phyloP scores from a whole-genome alignment of 805 yeast genomes.

The Kodamaea restingae region DNA sequence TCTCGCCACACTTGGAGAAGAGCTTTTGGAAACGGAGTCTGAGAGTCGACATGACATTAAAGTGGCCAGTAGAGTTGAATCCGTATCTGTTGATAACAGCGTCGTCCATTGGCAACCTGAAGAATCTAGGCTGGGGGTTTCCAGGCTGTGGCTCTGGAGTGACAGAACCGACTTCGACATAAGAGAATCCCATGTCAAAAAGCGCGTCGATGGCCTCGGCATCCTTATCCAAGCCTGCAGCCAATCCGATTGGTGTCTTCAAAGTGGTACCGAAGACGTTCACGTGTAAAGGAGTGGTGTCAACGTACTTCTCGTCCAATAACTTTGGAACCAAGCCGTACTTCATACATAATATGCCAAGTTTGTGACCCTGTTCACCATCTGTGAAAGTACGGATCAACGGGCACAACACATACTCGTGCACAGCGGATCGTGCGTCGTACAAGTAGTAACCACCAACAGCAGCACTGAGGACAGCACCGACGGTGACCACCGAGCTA shows the following conservation, averaged over 20 bases:
- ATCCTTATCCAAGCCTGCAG: slow-evolving; percentile 94
- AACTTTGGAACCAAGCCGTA: slow-evolving; percentile 64
- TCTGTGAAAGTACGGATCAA: slow-evolving; percentile 61
- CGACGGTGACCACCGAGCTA: slow-evolving; percentile 14
- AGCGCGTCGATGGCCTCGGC: slow-evolving; percentile 87
- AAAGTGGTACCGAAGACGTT: slow-evolving; percentile 63
- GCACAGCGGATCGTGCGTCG: slow-evolving; percentile 79
- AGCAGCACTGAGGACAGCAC: slow-evolving; percentile 23
- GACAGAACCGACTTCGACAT: slow-evolving; percentile 89
- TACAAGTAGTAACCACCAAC: slow-evolving; percentile 51
- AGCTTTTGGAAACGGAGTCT: slow-evolving; percentile 55
- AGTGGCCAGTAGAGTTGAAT: slow-evolving; percentile 88
- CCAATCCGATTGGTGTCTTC: slow-evolving; percentile 81
- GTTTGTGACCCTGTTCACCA: slow-evolving; percentile 82
- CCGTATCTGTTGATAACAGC: slow-evolving; percentile 96
- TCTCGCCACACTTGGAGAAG: slow-evolving; percentile 19
- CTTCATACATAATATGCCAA: slow-evolving; percentile 69
- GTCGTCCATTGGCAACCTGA: slow-evolving; percentile 76
- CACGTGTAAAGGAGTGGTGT: slow-evolving; percentile 47
- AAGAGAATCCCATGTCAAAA: slow-evolving; percentile 75
- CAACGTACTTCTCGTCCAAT: slow-evolving; percentile 46
- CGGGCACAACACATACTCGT: slow-evolving; percentile 81
- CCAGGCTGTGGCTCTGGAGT: slow-evolving; percentile 95
- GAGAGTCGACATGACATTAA: slow-evolving; percentile 63
- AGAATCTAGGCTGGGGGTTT: slow-evolving; percentile 88